These are phyloP conservation scores for Aspergillus felis DNA, from an alignment of 2,329 filamentous ascomycete genomes.

Conservation along the genomic window DNA sequence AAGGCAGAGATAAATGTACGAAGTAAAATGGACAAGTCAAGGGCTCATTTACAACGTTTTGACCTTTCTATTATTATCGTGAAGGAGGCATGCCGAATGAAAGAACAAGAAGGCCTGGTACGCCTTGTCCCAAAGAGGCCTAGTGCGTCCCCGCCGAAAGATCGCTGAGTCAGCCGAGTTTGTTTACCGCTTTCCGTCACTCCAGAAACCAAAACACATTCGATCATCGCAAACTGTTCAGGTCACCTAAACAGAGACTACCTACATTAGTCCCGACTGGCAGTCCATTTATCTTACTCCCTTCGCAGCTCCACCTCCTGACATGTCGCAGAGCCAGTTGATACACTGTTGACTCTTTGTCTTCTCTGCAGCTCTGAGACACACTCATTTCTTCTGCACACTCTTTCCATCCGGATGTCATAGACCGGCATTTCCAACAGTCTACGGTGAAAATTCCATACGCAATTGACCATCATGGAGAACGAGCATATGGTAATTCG, in stretches of 20 bases:
- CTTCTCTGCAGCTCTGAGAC: not conserved
- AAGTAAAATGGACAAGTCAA: not conserved
- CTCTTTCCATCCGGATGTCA: not conserved
- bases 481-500: conserved; percentile 29
- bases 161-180: conserved; percentile 28
- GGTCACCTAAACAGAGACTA: not conserved
- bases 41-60: not conserved
- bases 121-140: conserved; percentile 11
- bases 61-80: not conserved
- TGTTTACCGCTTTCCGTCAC: conserved; percentile 33
- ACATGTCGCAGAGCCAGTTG: conserved; percentile 12
- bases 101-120: conserved; percentile 10
- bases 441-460: not conserved
- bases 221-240: conserved; percentile 1
- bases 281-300: conserved; percentile 1
- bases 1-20: not conserved
- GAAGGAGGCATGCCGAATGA: not conserved
- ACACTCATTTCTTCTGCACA: conserved; percentile 4
- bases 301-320: conserved; percentile 13
- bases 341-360: not conserved
- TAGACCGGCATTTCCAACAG: not conserved
- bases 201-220: conserved; percentile 23
- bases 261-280: not conserved
- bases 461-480: conserved; percentile 24
- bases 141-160: conserved; percentile 9